These are phyloP conservation scores for Tetrapisispora iriomotensis DNA, from an alignment of 805 yeast genomes.

Conservation along the genomic window DNA sequence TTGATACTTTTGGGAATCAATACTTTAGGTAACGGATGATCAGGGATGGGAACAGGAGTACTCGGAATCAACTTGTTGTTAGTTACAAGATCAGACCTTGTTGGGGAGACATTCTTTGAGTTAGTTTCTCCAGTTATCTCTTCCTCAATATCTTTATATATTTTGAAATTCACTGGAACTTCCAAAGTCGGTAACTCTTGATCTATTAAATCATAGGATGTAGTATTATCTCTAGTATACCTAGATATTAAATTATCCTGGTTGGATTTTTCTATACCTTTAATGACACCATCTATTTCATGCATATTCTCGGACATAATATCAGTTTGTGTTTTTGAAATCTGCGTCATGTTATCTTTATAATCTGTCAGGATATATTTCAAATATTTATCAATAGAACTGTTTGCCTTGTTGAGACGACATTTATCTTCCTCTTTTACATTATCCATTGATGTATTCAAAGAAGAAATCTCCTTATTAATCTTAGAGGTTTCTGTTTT, in stretches of 20 bases:
- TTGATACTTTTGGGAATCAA: constrained; percentile 21
- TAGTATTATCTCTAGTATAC: constrained; percentile 1
- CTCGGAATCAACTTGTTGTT: constrained; percentile 10
- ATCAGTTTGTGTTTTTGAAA: constrained; percentile 10
- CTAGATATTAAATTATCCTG: not conserved
- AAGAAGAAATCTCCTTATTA: not conserved
- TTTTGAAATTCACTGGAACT: constrained; percentile 8
- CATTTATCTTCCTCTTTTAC: not conserved
- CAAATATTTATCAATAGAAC: not conserved
- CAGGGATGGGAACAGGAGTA: constrained; percentile 24
- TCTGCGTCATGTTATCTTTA: constrained; percentile 10
- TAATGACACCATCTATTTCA: constrained; percentile 1
- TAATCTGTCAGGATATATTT: constrained; percentile 1
- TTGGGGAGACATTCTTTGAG: not conserved
- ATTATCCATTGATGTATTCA: not conserved
- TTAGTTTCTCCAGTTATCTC: not conserved
- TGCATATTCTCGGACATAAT: constrained; percentile 5
- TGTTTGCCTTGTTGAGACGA: not conserved
- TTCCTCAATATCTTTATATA: constrained; percentile 9
- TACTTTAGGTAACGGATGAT: constrained; percentile 21
- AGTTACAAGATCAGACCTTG: not conserved
- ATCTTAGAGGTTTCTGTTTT: not conserved
- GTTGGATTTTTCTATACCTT: not conserved
- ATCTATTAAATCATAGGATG: constrained; percentile 1
- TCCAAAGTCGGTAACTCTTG: constrained; percentile 9